Evolutionary conservation across 2,329 filamentous ascomycete genomes (phyloP), one percentile per base, ranked within the genome.

Genomic region (Hortaea werneckii): DNA sequence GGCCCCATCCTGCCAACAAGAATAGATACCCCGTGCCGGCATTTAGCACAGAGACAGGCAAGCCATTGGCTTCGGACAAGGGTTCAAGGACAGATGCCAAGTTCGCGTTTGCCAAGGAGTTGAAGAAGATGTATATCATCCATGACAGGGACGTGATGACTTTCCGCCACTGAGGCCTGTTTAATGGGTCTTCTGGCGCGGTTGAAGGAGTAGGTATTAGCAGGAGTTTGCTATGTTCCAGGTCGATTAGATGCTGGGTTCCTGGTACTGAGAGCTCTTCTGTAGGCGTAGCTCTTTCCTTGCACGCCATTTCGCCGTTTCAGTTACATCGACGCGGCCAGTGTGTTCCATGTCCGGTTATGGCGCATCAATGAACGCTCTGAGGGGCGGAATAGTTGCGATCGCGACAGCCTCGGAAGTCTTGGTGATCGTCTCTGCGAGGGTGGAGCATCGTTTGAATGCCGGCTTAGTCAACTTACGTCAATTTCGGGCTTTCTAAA

Each of bases 1-100:
- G 73, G 74, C 63, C 73, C 53, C 76, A 77, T 5, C 76, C 76
- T 43, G 78, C 78, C 2, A 69, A 72, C 29, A 75, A 55, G 54
- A 78, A 78, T 40, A 78, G 57, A 2, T 78, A 72, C 20, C 75
- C 76, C 0, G 75, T 75, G n/a, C 73, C 75, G 5, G 71, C 75
- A 44, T 79, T 78, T 59, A 76, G 75, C 5, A 71, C 66, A 30
- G 65, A 63, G 53, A 72, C 53, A 0, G 67, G 67, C 29, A 76
- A 58, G 4, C 66, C 69, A 1, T 70, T 73, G 12, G 69, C 67
- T 38, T 65, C 57, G 5, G 65, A 67, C 37, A 76, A 72, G 10
- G 68, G 67, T 5, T 66, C 67, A 6, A 76, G 59, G 5, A 76
- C 68, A 7, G 67, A 70, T 51, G 76, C 75, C 10, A 73, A 67